A percentile compares a stretch with the other conserved stretches of the same genome.
These are phyloP conservation scores for Aspergillus eucalypticola DNA, from an alignment of 2,329 filamentous ascomycete genomes.

Conservation along the genomic window DNA sequence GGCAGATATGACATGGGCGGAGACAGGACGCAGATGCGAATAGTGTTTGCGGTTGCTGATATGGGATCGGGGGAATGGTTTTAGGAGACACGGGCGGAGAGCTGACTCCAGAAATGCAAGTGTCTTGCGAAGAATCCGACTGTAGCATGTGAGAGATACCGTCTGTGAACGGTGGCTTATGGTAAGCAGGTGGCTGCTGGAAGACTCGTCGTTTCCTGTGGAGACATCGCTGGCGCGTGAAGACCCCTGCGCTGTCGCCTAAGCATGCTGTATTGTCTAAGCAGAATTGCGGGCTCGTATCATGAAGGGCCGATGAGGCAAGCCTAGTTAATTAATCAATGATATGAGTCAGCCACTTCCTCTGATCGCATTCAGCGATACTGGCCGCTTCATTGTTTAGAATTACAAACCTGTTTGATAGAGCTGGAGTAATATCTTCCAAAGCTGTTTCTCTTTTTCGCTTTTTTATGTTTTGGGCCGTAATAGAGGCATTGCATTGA, in stretches of 20 bases:
- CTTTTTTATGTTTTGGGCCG: conserved; percentile 23
- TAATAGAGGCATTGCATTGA: conserved; percentile 6
- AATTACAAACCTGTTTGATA: conserved; percentile 16
- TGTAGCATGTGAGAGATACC: conserved; percentile 1
- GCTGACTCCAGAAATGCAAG: conserved; percentile 5
- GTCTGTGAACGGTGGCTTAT: neutral
- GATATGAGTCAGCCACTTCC: conserved; percentile 1
- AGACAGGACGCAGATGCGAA: conserved; percentile 30
- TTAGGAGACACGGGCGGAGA: conserved; percentile 31
- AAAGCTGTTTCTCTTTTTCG: conserved; percentile 26
- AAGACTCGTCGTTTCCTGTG: conserved; percentile 21
- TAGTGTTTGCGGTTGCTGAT: conserved; percentile 20
- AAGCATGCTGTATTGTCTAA: conserved; percentile 14
- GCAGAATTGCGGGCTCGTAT: conserved; percentile 16
- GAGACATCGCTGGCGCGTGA: conserved; percentile 12
- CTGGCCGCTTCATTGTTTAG: no score
- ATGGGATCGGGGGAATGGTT: conserved; percentile 17
- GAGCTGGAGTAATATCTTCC: conserved; percentile 4
- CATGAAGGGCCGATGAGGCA: conserved; percentile 19
- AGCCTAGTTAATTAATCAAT: conserved; percentile 11
- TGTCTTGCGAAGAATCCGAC: conserved; percentile 6
- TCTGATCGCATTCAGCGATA: neutral
- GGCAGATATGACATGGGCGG: conserved; percentile 45
- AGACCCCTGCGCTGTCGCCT: conserved; percentile 14
- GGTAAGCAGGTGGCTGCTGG: conserved; percentile 13